phyloP scores from a whole-genome alignment of 2,329 filamentous ascomycete species.

The Aspergillus pseudonomiae region DNA sequence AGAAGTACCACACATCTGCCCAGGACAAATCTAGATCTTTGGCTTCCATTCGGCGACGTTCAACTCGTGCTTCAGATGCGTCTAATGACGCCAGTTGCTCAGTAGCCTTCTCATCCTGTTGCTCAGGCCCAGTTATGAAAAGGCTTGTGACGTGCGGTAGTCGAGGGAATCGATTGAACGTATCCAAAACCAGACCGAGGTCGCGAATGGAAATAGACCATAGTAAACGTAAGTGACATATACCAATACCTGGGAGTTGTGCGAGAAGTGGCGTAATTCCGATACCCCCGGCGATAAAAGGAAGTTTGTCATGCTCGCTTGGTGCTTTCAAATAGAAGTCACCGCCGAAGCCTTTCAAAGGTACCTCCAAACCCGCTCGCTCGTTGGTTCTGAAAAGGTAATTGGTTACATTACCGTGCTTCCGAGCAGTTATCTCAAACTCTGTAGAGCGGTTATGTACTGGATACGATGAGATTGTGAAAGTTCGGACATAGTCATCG shows the following conservation, averaged over 20 bases:
- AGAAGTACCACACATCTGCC: constrained; percentile 61
- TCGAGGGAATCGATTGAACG: constrained; percentile 55
- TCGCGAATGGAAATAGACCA: constrained; percentile 71
- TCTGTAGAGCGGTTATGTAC: constrained; percentile 43
- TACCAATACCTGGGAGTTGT: constrained; percentile 60
- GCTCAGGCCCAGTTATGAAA: constrained; percentile 63
- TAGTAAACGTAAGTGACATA: constrained; percentile 57
- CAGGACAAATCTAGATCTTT: constrained; percentile 48
- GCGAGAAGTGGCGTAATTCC: constrained; percentile 82
- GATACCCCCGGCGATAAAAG: constrained; percentile 76
- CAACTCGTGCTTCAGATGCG: constrained; percentile 36
- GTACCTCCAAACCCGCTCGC: constrained; percentile 60
- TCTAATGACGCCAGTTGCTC: constrained; percentile 47
- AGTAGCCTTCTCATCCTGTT: constrained; percentile 36
- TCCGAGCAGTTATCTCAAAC: constrained; percentile 73
- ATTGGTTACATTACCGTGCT: constrained; percentile 68
- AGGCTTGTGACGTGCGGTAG: constrained; percentile 59
- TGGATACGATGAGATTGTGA: constrained; percentile 72
- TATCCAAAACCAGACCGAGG: constrained; percentile 63
- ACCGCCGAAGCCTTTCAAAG: constrained; percentile 74
- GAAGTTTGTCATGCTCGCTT: constrained; percentile 43
- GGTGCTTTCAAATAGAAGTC: constrained; percentile 52
- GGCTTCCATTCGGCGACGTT: constrained; percentile 51
- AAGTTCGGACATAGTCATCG: constrained; percentile 81
- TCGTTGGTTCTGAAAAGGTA: constrained; percentile 65